Evolutionary conservation across 345 rosid species (phyloP), one percentile per base, ranked within the genome.

Genomic region (Xanthoceras sorbifolium): DNA sequence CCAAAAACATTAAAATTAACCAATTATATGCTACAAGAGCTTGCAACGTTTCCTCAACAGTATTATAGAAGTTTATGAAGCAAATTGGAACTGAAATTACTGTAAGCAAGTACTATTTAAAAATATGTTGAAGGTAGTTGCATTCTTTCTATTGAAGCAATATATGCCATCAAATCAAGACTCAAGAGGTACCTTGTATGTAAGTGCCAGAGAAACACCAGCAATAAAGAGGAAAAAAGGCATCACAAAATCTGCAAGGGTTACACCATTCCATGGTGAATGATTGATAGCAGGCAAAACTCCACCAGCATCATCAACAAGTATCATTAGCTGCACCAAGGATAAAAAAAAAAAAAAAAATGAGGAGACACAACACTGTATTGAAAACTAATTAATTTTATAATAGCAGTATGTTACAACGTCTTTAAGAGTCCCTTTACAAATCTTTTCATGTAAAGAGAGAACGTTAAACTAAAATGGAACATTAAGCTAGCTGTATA

Each of bases 231-330:
- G 89, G 82, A 94, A 92, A 85, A 92, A 92, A 32, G 98, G 97
- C 97, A 94, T 92, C 71, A 94, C 97, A 34, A 90, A 87, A 88
- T 94, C 98, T 14, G 98, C 98, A 59, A 94, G 82, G 18, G 97
- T 91, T 66, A 94, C 42, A 52, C 98, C 97, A 80, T 92, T 80
- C 98, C 98, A 94, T 42, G 98, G 94, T 17, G 98, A 91, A 87
- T 94, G 97, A 71, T 92, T 92, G 76, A 94, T 88, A 25, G 91
- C 83, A 64, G 97, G 94, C 69, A 91, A n/a, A 54, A 91, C 15
- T 76, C 94, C 94, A 77, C 98, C 98, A 64, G 75, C 92, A 77
- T 92, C 87, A 78, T 94, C 97, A 73, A 92, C 98, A 15, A 94
- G 78, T 73, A 94, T 91, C 98, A 94, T 94, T 67, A 94, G 92